These are phyloP conservation scores for Paracamarosporium sp. DNA, from an alignment of 2,329 filamentous ascomycete species.

Conservation along the genomic window DNA sequence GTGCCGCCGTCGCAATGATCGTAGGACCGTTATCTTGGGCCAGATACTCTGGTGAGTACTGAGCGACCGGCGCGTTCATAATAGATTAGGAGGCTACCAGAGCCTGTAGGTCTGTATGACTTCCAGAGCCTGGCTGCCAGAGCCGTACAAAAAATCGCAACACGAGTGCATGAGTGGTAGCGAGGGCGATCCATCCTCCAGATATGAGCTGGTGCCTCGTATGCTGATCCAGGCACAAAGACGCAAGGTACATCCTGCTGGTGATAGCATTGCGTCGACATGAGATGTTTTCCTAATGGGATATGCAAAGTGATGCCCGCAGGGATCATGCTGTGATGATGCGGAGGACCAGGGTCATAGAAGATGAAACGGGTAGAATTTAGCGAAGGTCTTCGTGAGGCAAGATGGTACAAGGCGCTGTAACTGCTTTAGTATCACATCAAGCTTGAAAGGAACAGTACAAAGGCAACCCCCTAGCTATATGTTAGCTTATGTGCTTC, in stretches of 20 bases:
- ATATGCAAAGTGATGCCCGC: neutral
- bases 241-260: constrained; percentile 1
- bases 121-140: constrained; percentile 8
- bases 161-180: neutral
- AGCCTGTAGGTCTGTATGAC: neutral
- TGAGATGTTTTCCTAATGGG: neutral
- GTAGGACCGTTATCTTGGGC: constrained; percentile 20
- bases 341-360: neutral
- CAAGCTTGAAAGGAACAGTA: neutral
- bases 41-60: constrained; percentile 16
- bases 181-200: neutral
- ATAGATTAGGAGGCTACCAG: neutral
- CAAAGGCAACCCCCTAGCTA: neutral
- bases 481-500: neutral
- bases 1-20: constrained; percentile 17
- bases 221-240: neutral
- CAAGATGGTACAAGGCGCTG: neutral
- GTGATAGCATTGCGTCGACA: constrained; percentile 1
- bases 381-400: neutral
- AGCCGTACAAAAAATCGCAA: neutral
- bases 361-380: neutral
- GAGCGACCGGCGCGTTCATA: neutral
- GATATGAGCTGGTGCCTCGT: neutral
- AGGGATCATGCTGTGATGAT: neutral
- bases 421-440: neutral